These are phyloP conservation scores for Volvox reticuliferus DNA, from an alignment of 139 green algal genomes.

Conservation along the genomic window DNA sequence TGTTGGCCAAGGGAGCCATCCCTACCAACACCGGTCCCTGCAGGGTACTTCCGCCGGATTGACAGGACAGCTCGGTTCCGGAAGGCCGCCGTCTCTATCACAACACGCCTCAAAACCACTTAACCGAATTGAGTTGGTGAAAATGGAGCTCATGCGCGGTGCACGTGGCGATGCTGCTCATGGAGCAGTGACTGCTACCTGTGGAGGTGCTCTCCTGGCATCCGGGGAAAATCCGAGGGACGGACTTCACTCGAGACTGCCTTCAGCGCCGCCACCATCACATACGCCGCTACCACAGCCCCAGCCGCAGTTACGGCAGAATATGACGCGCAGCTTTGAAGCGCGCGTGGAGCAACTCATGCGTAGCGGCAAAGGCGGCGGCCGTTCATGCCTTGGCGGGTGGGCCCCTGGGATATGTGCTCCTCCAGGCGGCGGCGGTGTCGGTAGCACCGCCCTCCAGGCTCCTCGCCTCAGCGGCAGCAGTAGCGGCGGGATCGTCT, in stretches of 20 bases:
- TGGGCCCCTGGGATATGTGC: neutral
- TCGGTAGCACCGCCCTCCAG: too few relatives aligned
- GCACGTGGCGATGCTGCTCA: neutral
- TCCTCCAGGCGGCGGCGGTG: too few relatives aligned
- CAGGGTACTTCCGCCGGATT: too few relatives aligned
- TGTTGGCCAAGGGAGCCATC: too few relatives aligned
- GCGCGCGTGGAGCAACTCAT: slow-evolving; percentile 1
- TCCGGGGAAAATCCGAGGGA: neutral
- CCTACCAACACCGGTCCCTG: too few relatives aligned
- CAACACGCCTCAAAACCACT: too few relatives aligned
- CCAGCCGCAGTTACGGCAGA: neutral
- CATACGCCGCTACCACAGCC: too few relatives aligned
- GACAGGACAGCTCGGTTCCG: too few relatives aligned
- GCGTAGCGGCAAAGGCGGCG: neutral
- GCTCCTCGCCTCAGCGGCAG: too few relatives aligned
- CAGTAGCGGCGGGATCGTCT: too few relatives aligned
- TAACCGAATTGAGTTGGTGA: neutral
- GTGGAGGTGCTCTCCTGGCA: neutral
- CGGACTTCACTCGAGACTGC: neutral
- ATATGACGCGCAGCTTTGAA: neutral
- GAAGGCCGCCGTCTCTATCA: too few relatives aligned
- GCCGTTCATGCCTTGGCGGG: neutral
- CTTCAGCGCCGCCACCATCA: neutral
- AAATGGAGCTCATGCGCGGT: neutral
- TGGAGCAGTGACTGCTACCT: too few relatives aligned